Evolutionary conservation across 2,329 filamentous ascomycete genomes (phyloP).

Genomic region (Graphium sp.): DNA sequence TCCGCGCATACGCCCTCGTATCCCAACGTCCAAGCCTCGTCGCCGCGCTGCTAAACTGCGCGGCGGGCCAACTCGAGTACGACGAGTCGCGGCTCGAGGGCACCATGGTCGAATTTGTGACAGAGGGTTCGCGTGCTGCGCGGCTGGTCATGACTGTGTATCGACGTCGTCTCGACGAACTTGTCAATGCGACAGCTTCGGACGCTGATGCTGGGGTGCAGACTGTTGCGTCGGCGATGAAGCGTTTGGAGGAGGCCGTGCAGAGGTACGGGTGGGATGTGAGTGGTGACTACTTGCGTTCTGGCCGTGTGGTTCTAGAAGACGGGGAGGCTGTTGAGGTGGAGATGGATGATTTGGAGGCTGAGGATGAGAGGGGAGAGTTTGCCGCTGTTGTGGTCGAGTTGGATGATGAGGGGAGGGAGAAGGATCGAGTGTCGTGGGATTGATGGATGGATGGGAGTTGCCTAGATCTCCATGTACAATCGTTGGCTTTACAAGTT

Average conservation of each 20-base stretch:
- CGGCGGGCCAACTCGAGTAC: constrained; percentile 39
- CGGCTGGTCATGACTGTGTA: constrained; percentile 33
- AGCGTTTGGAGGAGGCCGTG: constrained; percentile 27
- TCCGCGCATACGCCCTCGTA: constrained; percentile 30
- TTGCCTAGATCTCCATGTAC: too few species aligned
- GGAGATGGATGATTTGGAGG: constrained; percentile 30
- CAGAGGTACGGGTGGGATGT: constrained; percentile 38
- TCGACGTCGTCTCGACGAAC: constrained; percentile 32
- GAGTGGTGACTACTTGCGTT: constrained; percentile 26
- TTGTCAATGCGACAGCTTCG: constrained; percentile 18
- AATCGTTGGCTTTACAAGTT: too few species aligned
- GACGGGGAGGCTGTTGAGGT: constrained; percentile 31
- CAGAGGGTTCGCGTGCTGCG: constrained; percentile 16
- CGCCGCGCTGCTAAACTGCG: constrained; percentile 25
- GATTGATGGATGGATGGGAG: not conserved
- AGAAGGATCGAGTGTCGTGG: constrained; percentile 35
- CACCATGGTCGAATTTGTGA: constrained; percentile 20
- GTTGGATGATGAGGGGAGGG: constrained; percentile 31
- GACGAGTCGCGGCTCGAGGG: constrained; percentile 29
- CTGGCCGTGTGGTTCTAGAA: constrained; percentile 31
- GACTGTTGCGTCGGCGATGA: constrained; percentile 29
- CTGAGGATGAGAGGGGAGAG: constrained; percentile 35
- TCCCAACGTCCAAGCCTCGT: constrained; percentile 24
- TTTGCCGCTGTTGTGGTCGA: constrained; percentile 35
- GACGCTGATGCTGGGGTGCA: constrained; percentile 20